These are phyloP conservation scores for Botrytis porri DNA, from an alignment of 2,329 filamentous ascomycete species.

Conservation along the genomic window DNA sequence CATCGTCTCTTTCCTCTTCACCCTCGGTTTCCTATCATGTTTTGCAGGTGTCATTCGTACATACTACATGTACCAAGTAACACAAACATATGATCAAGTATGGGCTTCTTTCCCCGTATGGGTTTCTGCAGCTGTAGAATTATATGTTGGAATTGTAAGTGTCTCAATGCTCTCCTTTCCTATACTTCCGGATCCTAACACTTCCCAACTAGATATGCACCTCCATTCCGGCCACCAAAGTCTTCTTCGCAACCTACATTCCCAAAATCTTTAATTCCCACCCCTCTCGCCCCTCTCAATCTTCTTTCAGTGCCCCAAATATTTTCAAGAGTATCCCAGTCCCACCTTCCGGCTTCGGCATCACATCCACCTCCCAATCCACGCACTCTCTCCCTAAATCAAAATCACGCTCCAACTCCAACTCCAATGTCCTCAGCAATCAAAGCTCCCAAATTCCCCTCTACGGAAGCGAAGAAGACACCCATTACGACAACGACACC, in stretches of 20 bases:
- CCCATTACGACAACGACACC: neutral
- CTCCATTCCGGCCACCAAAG: slow-evolving; percentile 44
- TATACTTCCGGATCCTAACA: neutral
- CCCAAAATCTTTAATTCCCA: slow-evolving; percentile 26
- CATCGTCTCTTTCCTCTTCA: slow-evolving; percentile 48
- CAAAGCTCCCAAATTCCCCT: neutral
- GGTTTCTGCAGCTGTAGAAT: slow-evolving; percentile 41
- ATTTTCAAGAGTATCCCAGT: neutral
- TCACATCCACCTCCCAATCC: neutral
- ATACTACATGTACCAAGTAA: slow-evolving; percentile 39
- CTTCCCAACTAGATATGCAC: slow-evolving; percentile 41
- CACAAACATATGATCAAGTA: slow-evolving; percentile 38
- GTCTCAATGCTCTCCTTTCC: no score
- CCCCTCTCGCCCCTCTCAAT: neutral
- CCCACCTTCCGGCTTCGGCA: neutral
- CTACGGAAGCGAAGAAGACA: neutral
- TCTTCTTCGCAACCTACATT: slow-evolving; percentile 43
- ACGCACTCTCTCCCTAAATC: neutral
- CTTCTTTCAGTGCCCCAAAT: neutral
- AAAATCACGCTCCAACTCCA: neutral
- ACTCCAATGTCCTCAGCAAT: neutral
- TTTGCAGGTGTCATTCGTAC: slow-evolving; percentile 42
- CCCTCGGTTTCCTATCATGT: slow-evolving; percentile 48
- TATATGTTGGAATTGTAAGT: slow-evolving; percentile 42
- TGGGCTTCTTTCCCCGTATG: slow-evolving; percentile 42